phyloP scores from a whole-genome alignment of 2,329 filamentous ascomycete genomes.

The Pestalotiopsis sp. region DNA sequence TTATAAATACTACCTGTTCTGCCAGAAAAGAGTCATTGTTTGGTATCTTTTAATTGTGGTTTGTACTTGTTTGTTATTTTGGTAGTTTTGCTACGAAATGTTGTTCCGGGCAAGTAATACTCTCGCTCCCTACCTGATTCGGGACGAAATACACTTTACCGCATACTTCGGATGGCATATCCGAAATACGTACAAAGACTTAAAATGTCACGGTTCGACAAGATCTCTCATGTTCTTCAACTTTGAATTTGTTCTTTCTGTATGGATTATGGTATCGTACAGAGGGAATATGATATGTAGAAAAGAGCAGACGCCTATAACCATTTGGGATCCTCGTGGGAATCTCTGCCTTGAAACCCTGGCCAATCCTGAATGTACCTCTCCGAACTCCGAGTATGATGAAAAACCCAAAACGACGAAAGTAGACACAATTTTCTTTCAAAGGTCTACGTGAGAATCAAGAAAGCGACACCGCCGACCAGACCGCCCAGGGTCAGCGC shows the following conservation, averaged over 20 bases:
- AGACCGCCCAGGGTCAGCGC: conserved; percentile 25
- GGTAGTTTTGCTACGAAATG: no score
- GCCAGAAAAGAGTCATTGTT: no score
- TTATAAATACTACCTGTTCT: no score
- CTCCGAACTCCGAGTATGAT: background rate
- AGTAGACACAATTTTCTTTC: background rate
- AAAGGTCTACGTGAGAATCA: background rate
- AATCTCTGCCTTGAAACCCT: background rate
- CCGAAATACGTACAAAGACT: no score
- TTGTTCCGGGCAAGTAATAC: no score
- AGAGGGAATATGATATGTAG: background rate
- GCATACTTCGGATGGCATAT: no score
- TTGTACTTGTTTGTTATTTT: no score
- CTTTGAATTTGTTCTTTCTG: background rate
- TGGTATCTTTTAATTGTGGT: no score
- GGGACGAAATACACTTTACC: no score
- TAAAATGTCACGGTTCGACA: background rate
- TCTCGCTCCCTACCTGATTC: no score
- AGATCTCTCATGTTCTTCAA: background rate
- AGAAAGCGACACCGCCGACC: conserved; percentile 2
- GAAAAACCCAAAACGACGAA: background rate
- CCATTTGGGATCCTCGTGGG: background rate
- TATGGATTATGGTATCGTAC: background rate
- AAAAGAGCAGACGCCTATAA: background rate
- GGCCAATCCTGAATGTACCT: background rate